These are phyloP conservation scores for Pseudogymnoascus sp. DNA, from an alignment of 2,329 filamentous ascomycete species.

Conservation along the genomic window DNA sequence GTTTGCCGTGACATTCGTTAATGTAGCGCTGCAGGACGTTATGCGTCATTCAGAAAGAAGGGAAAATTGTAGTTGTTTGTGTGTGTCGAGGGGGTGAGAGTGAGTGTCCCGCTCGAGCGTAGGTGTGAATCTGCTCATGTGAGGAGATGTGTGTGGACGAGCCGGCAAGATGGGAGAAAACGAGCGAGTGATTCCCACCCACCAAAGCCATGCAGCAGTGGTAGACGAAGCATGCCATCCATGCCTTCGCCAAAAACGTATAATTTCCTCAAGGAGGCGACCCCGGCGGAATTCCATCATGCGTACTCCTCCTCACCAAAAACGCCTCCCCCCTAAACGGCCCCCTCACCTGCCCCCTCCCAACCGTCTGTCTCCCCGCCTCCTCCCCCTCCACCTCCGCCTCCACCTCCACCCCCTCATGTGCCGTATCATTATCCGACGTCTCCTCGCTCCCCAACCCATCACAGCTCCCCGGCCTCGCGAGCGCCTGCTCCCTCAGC, in stretches of 20 bases:
- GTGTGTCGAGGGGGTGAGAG: background rate
- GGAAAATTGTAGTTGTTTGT: background rate
- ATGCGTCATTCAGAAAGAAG: background rate
- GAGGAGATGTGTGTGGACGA: no score
- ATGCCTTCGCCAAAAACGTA: background rate
- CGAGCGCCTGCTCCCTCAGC: conserved; percentile 22
- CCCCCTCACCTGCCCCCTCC: background rate
- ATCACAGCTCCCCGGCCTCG: background rate
- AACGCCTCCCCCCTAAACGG: background rate
- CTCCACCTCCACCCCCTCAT: background rate
- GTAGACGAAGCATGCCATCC: background rate
- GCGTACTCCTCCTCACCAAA: background rate
- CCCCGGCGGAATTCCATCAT: background rate
- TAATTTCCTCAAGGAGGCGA: background rate
- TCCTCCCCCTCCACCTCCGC: background rate
- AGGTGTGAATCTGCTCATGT: background rate
- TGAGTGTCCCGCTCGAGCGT: background rate
- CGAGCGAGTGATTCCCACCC: background rate
- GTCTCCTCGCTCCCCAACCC: background rate
- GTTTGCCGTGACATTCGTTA: conserved; percentile 2
- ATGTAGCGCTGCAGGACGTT: background rate
- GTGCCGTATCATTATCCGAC: background rate
- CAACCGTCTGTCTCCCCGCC: background rate
- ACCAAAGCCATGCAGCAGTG: background rate
- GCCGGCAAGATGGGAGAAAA: background rate